A percentile compares a stretch with the other conserved stretches of the same genome.
These are phyloP conservation scores for Fragaria iinumae DNA, from an alignment of 306 rosid genomes.

Conservation along the genomic window DNA sequence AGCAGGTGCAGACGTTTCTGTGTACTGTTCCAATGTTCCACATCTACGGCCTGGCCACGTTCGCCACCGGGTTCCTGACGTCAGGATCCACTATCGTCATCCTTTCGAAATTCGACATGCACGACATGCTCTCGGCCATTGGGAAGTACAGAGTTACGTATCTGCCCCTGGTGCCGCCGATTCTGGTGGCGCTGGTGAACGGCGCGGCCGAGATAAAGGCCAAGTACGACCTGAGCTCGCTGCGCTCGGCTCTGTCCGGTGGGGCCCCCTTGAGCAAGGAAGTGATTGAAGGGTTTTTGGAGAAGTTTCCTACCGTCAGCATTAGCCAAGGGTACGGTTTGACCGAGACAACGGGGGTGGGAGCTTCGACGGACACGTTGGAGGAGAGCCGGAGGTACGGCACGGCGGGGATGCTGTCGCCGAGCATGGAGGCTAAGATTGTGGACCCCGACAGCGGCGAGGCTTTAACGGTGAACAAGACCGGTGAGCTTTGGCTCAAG, in stretches of 20 bases:
- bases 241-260: slow-evolving; percentile 57
- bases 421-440: slow-evolving; percentile 62
- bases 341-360: slow-evolving; percentile 81
- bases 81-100: slow-evolving; percentile 68
- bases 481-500: slow-evolving; percentile 92
- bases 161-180: slow-evolving; percentile 87
- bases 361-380: slow-evolving; percentile 76
- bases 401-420: slow-evolving; percentile 75
- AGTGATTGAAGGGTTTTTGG: slow-evolving; percentile 73
- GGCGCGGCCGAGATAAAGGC: slow-evolving; percentile 51
- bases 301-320: slow-evolving; percentile 49
- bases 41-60: slow-evolving; percentile 69
- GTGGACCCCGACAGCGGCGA: slow-evolving; percentile 52
- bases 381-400: slow-evolving; percentile 88
- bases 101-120: slow-evolving; percentile 74
- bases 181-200: slow-evolving; percentile 68
- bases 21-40: slow-evolving; percentile 96
- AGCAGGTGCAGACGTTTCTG: slow-evolving; percentile 46
- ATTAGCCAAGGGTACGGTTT: slow-evolving; percentile 86
- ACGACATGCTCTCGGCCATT: slow-evolving; percentile 65
- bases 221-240: slow-evolving; percentile 62
- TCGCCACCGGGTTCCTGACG: slow-evolving; percentile 63
- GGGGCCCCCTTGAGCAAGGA: slow-evolving; percentile 95
- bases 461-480: slow-evolving; percentile 46
- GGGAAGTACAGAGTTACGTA: slow-evolving; percentile 48